Evolutionary conservation across 2,329 filamentous ascomycete genomes (phyloP).

Genomic region (Xylaria sp.): DNA sequence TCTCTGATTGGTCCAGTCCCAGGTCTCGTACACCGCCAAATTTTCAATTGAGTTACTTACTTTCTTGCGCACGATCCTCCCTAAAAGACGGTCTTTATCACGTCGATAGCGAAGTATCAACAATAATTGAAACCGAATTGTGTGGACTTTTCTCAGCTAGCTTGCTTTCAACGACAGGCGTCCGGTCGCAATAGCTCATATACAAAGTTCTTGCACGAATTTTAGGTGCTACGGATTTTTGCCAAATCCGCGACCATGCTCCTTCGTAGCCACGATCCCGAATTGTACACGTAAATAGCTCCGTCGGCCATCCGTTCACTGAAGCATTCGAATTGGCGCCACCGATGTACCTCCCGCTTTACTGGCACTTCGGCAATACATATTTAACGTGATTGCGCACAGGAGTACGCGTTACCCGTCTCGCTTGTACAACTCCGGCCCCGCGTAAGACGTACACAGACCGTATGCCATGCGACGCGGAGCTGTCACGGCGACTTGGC

Average conservation of each 20-base stretch:
- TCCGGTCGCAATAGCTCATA: conserved; percentile 35
- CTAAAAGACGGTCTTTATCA: neutral
- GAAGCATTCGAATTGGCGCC: no score
- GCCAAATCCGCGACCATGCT: conserved; percentile 36
- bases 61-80: no score
- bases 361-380: no score
- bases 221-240: conserved; percentile 33
- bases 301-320: conserved; percentile 30
- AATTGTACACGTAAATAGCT: conserved; percentile 21
- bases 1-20: conserved; percentile 14
- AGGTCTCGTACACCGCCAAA: neutral
- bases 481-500: no score
- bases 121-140: conserved; percentile 42
- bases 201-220: conserved; percentile 41
- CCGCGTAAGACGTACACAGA: no score
- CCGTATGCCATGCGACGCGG: no score
- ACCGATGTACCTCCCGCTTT: no score
- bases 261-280: conserved; percentile 7
- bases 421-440: no score
- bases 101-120: neutral
- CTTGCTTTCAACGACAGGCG: conserved; percentile 16
- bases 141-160: conserved; percentile 36
- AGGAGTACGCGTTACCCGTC: no score
- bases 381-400: no score
- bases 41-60: neutral